phyloP scores from a whole-genome alignment of 2,329 filamentous ascomycete genomes.

The Catunica adiposa region DNA sequence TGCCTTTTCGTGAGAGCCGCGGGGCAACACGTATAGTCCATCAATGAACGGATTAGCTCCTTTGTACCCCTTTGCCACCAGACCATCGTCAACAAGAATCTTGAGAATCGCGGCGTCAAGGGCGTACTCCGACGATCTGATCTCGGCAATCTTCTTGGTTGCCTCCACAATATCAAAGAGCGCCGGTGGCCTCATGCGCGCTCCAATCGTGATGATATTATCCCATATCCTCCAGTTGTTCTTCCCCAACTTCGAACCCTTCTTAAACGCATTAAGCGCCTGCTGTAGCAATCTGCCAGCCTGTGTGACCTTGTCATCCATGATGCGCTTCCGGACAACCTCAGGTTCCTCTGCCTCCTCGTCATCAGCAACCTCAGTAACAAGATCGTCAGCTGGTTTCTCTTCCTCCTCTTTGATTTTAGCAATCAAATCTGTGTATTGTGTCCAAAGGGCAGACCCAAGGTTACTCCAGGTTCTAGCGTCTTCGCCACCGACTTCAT shows the following conservation, averaged over 20 bases:
- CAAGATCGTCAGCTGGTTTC: conserved; percentile 10
- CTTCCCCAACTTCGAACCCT: conserved; percentile 66
- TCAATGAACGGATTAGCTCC: conserved; percentile 20
- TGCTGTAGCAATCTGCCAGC: conserved; percentile 51
- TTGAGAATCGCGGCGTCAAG: conserved; percentile 60
- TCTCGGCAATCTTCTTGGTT: conserved; percentile 55
- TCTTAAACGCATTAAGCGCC: conserved; percentile 70
- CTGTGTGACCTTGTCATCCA: conserved; percentile 24
- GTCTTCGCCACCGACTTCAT: conserved; percentile 61
- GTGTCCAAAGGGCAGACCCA: conserved; percentile 61
- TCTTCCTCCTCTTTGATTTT: conserved; percentile 21
- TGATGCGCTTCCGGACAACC: neutral
- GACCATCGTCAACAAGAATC: conserved; percentile 54
- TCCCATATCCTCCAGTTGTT: conserved; percentile 92
- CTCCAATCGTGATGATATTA: conserved; percentile 77
- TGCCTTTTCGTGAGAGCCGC: conserved; percentile 44
- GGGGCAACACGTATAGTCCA: conserved; percentile 19
- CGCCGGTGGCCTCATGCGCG: conserved; percentile 58
- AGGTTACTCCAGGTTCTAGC: conserved; percentile 92
- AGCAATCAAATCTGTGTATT: conserved; percentile 39
- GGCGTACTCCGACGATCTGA: conserved; percentile 62
- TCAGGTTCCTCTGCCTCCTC: conserved; percentile 15
- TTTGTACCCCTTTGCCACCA: conserved; percentile 27
- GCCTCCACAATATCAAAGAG: conserved; percentile 62
- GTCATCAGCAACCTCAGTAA: conserved; percentile 6